These are phyloP conservation scores for Sugiyamaella chiloensis DNA, from an alignment of 805 yeast species.

Conservation along the genomic window DNA sequence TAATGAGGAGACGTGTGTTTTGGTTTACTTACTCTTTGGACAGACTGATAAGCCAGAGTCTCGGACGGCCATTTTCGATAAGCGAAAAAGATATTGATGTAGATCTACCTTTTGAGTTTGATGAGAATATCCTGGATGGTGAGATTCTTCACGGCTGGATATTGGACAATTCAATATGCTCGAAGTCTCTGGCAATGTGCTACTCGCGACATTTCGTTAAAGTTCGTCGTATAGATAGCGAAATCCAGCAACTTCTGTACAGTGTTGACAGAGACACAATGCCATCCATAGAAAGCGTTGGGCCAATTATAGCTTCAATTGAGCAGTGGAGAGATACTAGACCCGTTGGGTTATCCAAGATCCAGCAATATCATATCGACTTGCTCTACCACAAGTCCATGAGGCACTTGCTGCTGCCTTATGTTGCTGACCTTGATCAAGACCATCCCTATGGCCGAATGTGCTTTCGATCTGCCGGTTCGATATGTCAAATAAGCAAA, in stretches of 20 bases:
- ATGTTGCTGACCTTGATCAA: slow-evolving; percentile 4
- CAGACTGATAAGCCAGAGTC: slow-evolving; percentile 75
- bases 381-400: slow-evolving; percentile 13
- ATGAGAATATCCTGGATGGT: slow-evolving; percentile 56
- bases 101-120: slow-evolving; percentile 66
- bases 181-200: not conserved
- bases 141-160: not conserved
- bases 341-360: slow-evolving; percentile 6
- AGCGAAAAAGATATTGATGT: slow-evolving; percentile 75
- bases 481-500: slow-evolving; percentile 12
- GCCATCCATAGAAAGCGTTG: slow-evolving; percentile 7
- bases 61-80: slow-evolving; percentile 83
- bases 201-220: slow-evolving; percentile 64
- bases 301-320: slow-evolving; percentile 1
- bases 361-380: slow-evolving; percentile 13
- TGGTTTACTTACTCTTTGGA: slow-evolving; percentile 88
- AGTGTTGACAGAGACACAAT: slow-evolving; percentile 12
- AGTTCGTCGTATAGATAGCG: slow-evolving; percentile 71
- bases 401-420: slow-evolving; percentile 9
- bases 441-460: not conserved
- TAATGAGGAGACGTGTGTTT: slow-evolving; percentile 67
- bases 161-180: not conserved
- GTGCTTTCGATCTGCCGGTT: slow-evolving; percentile 12
- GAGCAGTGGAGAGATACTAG: slow-evolving; percentile 8
- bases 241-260: slow-evolving; percentile 66